Evolutionary conservation across 1,284 basidiomycete genomes (phyloP).

Genomic region (Ceratobasidium sp.): DNA sequence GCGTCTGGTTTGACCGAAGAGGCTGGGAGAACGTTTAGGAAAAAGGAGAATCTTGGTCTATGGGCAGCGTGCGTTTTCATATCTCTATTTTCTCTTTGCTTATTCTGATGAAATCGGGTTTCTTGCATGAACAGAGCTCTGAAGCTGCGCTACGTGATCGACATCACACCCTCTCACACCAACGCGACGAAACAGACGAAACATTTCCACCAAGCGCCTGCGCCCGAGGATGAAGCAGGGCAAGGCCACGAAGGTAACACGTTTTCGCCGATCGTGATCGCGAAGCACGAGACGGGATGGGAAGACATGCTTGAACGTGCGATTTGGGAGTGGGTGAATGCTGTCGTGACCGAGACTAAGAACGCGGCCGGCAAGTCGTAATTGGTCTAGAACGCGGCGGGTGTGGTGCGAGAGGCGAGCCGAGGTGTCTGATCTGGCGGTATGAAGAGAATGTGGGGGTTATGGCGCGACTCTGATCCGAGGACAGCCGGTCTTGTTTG

Average conservation of each 20-base stretch:
- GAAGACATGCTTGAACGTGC: slow-evolving; percentile 74
- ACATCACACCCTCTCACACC: slow-evolving; percentile 44
- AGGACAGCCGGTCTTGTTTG: background rate
- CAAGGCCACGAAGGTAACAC: slow-evolving; percentile 40
- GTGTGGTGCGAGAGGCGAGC: background rate
- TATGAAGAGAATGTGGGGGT: background rate
- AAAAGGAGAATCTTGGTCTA: slow-evolving; percentile 80
- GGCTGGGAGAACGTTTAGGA: slow-evolving; percentile 77
- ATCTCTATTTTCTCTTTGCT: background rate
- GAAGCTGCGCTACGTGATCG: slow-evolving; percentile 79
- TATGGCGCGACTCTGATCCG: background rate
- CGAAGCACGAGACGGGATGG: slow-evolving; percentile 78
- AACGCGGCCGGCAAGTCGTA: background rate
- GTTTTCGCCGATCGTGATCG: slow-evolving; percentile 66
- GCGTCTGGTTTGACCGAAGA: slow-evolving; percentile 48
- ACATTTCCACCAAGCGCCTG: slow-evolving; percentile 48
- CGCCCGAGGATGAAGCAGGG: slow-evolving; percentile 46
- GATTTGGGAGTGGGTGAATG: slow-evolving; percentile 70
- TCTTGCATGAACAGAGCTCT: slow-evolving; percentile 62
- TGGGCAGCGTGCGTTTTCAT: slow-evolving; percentile 74
- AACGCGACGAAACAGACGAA: slow-evolving; percentile 43
- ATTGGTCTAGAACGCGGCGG: background rate
- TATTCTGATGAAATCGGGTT: no score
- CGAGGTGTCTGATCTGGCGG: no score
- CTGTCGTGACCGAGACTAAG: slow-evolving; percentile 67